phyloP scores from a whole-genome alignment of 306 rosid species.

The Dicorynia guianensis region DNA sequence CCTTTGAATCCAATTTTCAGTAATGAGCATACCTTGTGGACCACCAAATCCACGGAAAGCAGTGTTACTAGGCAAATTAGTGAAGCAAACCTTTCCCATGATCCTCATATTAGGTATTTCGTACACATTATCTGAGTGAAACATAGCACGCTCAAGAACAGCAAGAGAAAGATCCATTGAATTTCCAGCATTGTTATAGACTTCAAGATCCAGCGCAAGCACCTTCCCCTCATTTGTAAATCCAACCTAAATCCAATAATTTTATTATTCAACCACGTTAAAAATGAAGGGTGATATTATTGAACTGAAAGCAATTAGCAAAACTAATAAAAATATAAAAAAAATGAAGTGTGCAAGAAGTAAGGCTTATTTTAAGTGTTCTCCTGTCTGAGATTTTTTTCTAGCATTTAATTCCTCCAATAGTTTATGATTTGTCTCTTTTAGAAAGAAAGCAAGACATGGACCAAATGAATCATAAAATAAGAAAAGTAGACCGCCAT shows the following conservation, averaged over 20 bases:
- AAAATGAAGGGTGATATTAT: constrained; percentile 2
- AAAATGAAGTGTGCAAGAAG: neutral
- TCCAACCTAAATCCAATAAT: constrained; percentile 68
- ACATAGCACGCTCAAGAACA: constrained; percentile 94
- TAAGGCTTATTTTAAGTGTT: constrained; percentile 12
- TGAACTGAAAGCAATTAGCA: constrained; percentile 5
- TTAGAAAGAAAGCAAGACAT: constrained; percentile 18
- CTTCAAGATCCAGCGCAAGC: constrained; percentile 83
- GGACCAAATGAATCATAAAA: constrained; percentile 14
- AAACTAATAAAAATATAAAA: constrained; percentile 20
- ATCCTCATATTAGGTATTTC: constrained; percentile 93
- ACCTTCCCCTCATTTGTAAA: constrained; percentile 92
- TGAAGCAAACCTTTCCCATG: constrained; percentile 82
- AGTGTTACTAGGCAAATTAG: constrained; percentile 88
- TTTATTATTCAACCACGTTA: constrained; percentile 16
- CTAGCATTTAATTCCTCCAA: constrained; percentile 13
- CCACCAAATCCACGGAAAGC: constrained; percentile 99
- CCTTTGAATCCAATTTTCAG: constrained; percentile 95
- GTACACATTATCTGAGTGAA: constrained; percentile 94
- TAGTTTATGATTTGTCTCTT: neutral
- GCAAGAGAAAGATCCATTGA: constrained; percentile 88
- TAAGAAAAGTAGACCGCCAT: neutral
- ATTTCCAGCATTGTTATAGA: constrained; percentile 93
- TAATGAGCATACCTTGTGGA: constrained; percentile 95
- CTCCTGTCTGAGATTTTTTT: constrained; percentile 3